Evolutionary conservation across 75 land plant genomes (phyloP).

Genomic region (Pinus tabuliformis): DNA sequence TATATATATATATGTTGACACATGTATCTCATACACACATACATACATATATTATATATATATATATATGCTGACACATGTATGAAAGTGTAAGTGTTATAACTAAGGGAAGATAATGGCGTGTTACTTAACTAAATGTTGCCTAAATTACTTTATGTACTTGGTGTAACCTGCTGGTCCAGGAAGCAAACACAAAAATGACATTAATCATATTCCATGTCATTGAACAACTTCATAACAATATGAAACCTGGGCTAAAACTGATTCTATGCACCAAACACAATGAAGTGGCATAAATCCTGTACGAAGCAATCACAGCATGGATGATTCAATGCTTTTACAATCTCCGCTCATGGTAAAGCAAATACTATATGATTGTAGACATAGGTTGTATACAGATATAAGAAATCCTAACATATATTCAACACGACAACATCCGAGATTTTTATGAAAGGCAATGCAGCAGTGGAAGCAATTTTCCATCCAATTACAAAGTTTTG

Average conservation of each 20-base stretch:
- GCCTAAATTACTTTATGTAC: not conserved
- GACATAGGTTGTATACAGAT: not conserved
- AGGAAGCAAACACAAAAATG: not conserved
- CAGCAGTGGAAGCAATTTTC: not conserved
- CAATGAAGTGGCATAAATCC: not conserved
- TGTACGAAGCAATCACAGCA: not conserved
- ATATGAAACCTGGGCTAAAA: not conserved
- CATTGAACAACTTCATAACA: not conserved
- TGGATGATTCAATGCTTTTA: not conserved
- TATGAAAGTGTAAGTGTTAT: not conserved
- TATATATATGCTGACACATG: not conserved
- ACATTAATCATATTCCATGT: not conserved
- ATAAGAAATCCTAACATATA: not conserved
- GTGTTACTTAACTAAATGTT: not conserved
- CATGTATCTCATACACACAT: no score
- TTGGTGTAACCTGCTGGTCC: no score
- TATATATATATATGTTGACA: no score
- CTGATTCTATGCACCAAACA: not conserved
- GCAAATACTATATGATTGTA: not conserved
- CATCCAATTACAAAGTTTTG: not conserved
- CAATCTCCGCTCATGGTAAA: not conserved
- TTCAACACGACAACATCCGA: not conserved
- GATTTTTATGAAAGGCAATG: not conserved
- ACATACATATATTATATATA: no score
- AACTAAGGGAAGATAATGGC: not conserved